Conservation (phyloP, 768 basidiomycete species). For the Rhodotorula babjevae region DNA sequence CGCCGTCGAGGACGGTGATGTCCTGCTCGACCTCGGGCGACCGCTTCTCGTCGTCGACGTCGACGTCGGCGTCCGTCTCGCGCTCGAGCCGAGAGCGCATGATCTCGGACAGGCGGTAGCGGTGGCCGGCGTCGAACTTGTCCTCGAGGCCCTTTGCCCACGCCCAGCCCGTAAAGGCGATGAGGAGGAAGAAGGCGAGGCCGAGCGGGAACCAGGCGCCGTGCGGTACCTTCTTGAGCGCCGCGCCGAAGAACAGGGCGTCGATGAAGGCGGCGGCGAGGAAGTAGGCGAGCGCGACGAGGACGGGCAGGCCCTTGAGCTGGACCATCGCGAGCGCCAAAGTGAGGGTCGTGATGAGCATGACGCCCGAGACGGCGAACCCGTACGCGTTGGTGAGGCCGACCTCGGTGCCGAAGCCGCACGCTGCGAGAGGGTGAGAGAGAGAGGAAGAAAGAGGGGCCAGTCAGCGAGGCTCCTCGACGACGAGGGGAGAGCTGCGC, state of each 20-base stretch:
- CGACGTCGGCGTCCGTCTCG: background rate
- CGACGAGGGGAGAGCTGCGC: background rate
- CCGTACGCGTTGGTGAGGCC: slow-evolving; percentile 49
- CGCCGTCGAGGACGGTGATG: background rate
- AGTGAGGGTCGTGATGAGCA: slow-evolving; percentile 60
- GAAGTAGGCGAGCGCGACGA: slow-evolving; percentile 52
- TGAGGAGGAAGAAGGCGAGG: slow-evolving; percentile 9
- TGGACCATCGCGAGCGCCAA: slow-evolving; percentile 59
- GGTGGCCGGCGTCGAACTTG: slow-evolving; percentile 57
- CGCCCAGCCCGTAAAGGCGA: slow-evolving; percentile 6
- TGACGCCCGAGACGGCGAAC: slow-evolving; percentile 63
- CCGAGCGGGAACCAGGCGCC: slow-evolving; percentile 36
- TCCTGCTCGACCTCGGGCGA: background rate
- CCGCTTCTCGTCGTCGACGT: background rate
- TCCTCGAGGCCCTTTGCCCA: slow-evolving; percentile 55
- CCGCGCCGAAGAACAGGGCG: slow-evolving; percentile 65
- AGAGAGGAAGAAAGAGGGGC: no score
- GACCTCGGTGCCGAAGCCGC: slow-evolving; percentile 56
- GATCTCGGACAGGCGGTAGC: slow-evolving; percentile 57
- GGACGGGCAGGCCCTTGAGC: slow-evolving; percentile 54
- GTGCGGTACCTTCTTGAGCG: slow-evolving; percentile 47
- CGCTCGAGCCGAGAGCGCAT: slow-evolving; percentile 47
- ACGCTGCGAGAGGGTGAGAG: slow-evolving; percentile 55
- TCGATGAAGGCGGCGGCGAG: slow-evolving; percentile 62
- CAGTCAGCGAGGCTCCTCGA: no score